These are phyloP conservation scores for Pestalotiopsis sp. DNA, from an alignment of 2,329 filamentous ascomycete species.

Conservation along the genomic window DNA sequence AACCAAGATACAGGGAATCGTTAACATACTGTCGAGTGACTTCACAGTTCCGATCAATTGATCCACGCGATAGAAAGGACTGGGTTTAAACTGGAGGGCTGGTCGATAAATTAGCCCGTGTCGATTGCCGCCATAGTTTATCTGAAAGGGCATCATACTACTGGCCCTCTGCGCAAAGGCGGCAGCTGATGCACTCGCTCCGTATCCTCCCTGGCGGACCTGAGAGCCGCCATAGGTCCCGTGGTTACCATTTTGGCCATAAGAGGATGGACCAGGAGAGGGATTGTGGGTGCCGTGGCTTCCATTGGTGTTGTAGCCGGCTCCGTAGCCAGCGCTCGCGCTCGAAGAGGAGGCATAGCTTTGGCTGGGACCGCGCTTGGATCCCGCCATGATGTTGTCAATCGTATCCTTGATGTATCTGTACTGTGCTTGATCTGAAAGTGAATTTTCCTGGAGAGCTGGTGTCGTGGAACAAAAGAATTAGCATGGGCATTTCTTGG, in stretches of 20 bases:
- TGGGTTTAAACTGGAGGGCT: slow-evolving; percentile 57
- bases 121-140: not conserved
- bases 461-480: slow-evolving; percentile 1
- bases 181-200: slow-evolving; percentile 5
- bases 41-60: slow-evolving; percentile 64
- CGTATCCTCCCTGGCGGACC: not conserved
- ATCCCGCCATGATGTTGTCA: slow-evolving; percentile 7
- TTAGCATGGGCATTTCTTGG: not conserved
- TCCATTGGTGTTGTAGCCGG: not conserved
- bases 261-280: not conserved
- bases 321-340: not conserved
- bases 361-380: slow-evolving; percentile 8
- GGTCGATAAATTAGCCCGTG: not conserved
- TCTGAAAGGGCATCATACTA: slow-evolving; percentile 2
- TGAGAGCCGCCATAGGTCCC: not conserved
- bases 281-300: not conserved
- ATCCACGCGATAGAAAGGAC: slow-evolving; percentile 80
- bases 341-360: slow-evolving; percentile 3
- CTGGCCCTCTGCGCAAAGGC: slow-evolving; percentile 2
- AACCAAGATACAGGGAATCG: not conserved
- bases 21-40: slow-evolving; percentile 68
- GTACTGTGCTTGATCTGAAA: slow-evolving; percentile 19
- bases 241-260: slow-evolving; percentile 6
- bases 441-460: slow-evolving; percentile 24
- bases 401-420: slow-evolving; percentile 14